phyloP scores from a whole-genome alignment of 148 eudicot genomes.

The Rhododendron vialii region DNA sequence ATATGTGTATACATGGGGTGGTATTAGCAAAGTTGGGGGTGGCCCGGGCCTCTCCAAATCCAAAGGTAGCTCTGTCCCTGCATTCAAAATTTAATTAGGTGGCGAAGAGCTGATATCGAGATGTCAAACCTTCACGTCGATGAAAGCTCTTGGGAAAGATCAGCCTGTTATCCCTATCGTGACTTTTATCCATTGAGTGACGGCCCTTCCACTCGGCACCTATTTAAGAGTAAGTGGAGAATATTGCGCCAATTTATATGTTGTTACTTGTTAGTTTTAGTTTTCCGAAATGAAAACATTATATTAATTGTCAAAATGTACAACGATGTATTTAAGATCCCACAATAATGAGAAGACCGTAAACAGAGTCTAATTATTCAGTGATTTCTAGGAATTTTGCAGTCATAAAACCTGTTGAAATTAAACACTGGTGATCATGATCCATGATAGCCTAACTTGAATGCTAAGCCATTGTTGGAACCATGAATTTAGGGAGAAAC shows the following conservation, averaged over 20 bases:
- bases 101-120: too few relatives aligned
- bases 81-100: too few relatives aligned
- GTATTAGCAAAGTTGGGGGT: too few relatives aligned
- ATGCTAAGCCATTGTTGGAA: background rate
- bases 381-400: background rate
- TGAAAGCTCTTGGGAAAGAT: too few relatives aligned
- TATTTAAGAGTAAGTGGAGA: background rate
- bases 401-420: background rate
- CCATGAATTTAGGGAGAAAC: background rate
- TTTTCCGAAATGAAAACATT: background rate
- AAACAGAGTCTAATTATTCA: background rate
- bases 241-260: background rate
- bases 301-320: background rate
- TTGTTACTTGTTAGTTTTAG: background rate
- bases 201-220: too few relatives aligned
- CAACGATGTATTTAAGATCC: background rate
- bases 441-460: background rate
- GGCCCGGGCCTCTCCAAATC: too few relatives aligned
- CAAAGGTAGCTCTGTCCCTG: too few relatives aligned
- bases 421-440: background rate
- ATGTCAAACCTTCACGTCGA: too few relatives aligned
- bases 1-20: too few relatives aligned
- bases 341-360: background rate
- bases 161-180: too few relatives aligned
- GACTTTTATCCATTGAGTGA: too few relatives aligned